phyloP scores from a whole-genome alignment of 345 rosid genomes.

The Euclidium syriacum region DNA sequence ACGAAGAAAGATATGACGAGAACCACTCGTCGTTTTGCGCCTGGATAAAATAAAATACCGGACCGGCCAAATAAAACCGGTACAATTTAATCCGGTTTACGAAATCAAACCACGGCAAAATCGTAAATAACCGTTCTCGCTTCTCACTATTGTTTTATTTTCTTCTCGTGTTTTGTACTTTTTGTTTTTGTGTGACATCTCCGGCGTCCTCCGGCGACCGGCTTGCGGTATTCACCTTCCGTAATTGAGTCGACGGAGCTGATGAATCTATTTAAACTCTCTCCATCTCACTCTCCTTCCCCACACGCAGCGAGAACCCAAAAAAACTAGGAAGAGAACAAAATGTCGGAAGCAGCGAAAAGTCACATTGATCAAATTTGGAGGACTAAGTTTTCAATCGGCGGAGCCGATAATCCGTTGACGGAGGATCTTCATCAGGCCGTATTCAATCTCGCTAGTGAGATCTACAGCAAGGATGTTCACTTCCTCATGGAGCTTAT shows the following conservation, averaged over 20 bases:
- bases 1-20: too few relatives aligned
- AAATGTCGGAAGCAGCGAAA: constrained; percentile 22
- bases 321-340: background rate
- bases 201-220: background rate
- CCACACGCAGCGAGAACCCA: background rate
- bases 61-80: background rate
- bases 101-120: background rate
- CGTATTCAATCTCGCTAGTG: constrained; percentile 53
- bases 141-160: too few relatives aligned
- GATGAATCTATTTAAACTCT: too few relatives aligned
- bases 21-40: background rate
- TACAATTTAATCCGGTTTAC: background rate
- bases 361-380: constrained; percentile 50
- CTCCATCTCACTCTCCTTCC: too few relatives aligned
- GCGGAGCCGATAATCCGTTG: constrained; percentile 44
- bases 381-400: constrained; percentile 47
- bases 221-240: too few relatives aligned
- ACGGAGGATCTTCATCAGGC: constrained; percentile 60
- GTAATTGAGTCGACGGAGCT: too few relatives aligned
- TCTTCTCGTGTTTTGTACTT: too few relatives aligned
- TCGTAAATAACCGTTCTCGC: background rate
- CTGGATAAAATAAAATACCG: background rate
- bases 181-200: background rate
- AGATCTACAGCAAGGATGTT: constrained; percentile 61
- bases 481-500: constrained; percentile 77